Evolutionary conservation across 345 rosid species (phyloP), one percentile per base, ranked within the genome.

Genomic region (Microthlaspi erraticum): DNA sequence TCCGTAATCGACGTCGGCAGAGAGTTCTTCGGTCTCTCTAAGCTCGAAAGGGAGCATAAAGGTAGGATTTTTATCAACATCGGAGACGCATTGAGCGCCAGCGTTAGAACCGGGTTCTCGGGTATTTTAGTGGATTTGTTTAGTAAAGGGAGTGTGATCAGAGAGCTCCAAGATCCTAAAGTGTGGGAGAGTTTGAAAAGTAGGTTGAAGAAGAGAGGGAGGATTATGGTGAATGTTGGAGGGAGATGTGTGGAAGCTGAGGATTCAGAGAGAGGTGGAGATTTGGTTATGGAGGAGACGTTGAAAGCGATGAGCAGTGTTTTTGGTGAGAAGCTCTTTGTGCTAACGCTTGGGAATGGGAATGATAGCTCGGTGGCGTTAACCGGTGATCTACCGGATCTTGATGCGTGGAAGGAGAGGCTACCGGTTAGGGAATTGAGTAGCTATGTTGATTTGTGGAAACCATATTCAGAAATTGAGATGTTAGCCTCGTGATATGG

Each of bases 81-180:
- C 17, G 95, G 90, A 1, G 81, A 93, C 29, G 93, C 96, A 3
- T 38, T 93, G 80, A 37, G 62, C 2, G 89, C 91, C 9, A 78
- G 74, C 13, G 76, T 85, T 12, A 77, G 37, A 72, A 80, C 71
- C 20, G 95, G 96, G 41, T 91, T 86, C 61, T 76, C 90, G 41
- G 81, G 81, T 67, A 78, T 78, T 55, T 36, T 91, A 8, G 92
- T 88, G 5, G 92, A 88, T 83, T 77, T 91, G 73, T 89, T 91
- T 77, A 70, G 83, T 26, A 75, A 79, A 73, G 97, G 98, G 0
- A 75, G 91, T 72, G 66, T 94, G 77, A 78, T 88, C 45, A 88
- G 88, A 3, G 95, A 89, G 85, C 96, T 91, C n/a, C 92, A 91
- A 75, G 96, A 91, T 70, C 87, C 89, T 0, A 61, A 71, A 13